Evolutionary conservation across 495 filamentous ascomycete genomes (phyloP).

Genomic region (Podospora tetraspora): DNA sequence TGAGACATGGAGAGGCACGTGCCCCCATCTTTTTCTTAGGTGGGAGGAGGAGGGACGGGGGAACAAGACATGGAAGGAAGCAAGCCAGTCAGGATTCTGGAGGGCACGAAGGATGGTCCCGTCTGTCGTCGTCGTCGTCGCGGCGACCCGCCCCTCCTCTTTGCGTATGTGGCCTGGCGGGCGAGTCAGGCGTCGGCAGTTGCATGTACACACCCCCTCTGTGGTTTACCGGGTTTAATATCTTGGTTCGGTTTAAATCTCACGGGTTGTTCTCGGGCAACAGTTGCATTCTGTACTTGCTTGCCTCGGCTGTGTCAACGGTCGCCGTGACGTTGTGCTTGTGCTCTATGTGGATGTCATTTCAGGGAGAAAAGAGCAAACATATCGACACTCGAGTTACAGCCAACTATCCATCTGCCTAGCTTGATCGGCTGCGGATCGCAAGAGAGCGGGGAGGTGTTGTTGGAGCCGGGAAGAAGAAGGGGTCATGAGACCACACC

Average conservation of each 20-base stretch:
- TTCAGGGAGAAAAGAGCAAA: not conserved
- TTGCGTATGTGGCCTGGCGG: not conserved
- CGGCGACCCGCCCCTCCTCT: not conserved
- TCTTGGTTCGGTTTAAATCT: not conserved
- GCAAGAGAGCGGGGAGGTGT: not conserved
- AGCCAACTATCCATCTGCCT: not conserved
- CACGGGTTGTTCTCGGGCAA: not conserved
- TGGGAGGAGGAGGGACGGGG: not conserved
- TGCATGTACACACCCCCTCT: not conserved
- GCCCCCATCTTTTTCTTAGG: not conserved
- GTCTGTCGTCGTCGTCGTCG: not conserved
- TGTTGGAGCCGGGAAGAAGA: not conserved
- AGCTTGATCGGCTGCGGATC: not conserved
- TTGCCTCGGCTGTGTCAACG: not conserved
- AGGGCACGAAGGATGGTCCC: not conserved
- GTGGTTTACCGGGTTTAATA: not conserved
- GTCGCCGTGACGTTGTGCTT: not conserved
- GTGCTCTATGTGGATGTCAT: not conserved
- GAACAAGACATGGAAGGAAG: not conserved
- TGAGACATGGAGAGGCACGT: conserved; percentile 9
- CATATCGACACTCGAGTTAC: not conserved
- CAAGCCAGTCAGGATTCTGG: not conserved
- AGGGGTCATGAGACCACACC: not conserved
- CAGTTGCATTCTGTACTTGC: not conserved
- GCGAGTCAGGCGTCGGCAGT: not conserved